These are phyloP conservation scores for Scenedesmus sp. DNA, from an alignment of 163 green algal genomes.

Conservation along the genomic window DNA sequence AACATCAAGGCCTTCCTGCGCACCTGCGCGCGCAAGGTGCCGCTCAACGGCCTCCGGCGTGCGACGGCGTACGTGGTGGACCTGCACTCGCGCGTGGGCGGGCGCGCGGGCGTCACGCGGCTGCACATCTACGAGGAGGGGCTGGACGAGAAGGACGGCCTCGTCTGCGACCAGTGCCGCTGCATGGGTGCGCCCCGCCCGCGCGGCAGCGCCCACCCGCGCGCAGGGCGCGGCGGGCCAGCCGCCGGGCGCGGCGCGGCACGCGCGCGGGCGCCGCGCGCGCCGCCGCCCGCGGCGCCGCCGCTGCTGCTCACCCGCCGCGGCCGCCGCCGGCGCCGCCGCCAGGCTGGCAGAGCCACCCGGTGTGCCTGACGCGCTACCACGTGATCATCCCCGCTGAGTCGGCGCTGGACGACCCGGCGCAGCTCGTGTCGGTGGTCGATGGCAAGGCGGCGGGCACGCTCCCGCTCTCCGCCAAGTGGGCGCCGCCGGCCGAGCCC, in stretches of 20 bases:
- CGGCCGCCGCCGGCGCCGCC: too few relatives aligned
- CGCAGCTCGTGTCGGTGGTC: constrained; percentile 55
- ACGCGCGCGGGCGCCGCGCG: not conserved
- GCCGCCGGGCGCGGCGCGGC: not conserved
- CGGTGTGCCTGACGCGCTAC: constrained; percentile 78
- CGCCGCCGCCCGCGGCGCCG: not conserved
- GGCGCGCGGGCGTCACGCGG: not conserved
- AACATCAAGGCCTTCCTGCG: constrained; percentile 39
- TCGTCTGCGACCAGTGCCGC: constrained; percentile 90
- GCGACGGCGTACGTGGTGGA: constrained; percentile 19
- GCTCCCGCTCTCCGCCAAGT: constrained; percentile 13
- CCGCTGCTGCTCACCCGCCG: not conserved
- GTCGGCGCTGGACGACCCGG: constrained; percentile 50
- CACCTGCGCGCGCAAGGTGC: not conserved
- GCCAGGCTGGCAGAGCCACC: constrained; percentile 93
- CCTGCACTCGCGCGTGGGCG: not conserved
- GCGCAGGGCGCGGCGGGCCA: not conserved
- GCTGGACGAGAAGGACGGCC: constrained; percentile 45
- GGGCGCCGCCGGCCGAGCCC: constrained; percentile 22
- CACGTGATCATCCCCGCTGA: constrained; percentile 90
- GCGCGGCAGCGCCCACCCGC: too few relatives aligned
- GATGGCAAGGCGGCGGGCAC: constrained; percentile 43
- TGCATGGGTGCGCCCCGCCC: constrained; percentile 91
- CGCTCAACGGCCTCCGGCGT: not conserved
- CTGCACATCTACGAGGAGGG: constrained; percentile 78